Conservation (phyloP, 306 rosid genomes). For the Canavalia ensiformis region DNA sequence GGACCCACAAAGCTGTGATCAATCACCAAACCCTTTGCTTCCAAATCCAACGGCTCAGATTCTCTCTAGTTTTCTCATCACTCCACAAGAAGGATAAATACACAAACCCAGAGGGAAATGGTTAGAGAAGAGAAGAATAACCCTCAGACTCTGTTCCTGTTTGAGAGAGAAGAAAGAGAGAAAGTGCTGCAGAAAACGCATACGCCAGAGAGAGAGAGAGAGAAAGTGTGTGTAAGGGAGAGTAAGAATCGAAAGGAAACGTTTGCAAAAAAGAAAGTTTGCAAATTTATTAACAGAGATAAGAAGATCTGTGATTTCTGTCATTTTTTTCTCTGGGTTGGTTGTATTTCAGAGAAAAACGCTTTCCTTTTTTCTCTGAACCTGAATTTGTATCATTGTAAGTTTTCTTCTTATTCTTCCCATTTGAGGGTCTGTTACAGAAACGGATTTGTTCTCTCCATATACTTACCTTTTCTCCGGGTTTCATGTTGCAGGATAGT, state of each 20-base stretch:
- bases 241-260: background rate
- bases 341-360: constrained; percentile 10
- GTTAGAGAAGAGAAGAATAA: constrained; percentile 22
- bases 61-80: constrained; percentile 38
- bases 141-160: constrained; percentile 45
- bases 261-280: constrained; percentile 30
- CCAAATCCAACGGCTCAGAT: constrained; percentile 52
- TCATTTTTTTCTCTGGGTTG: background rate
- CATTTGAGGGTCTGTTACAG: constrained; percentile 23
- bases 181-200: background rate
- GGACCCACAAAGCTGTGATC: constrained; percentile 43
- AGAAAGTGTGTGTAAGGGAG: background rate
- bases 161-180: constrained; percentile 17
- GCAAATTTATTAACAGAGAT: constrained; percentile 23
- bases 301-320: constrained; percentile 55
- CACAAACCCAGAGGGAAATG: constrained; percentile 15
- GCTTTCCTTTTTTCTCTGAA: background rate
- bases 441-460: constrained; percentile 18
- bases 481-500: constrained; percentile 2
- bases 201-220: background rate
- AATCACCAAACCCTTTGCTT: constrained; percentile 49
- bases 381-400: constrained; percentile 53
- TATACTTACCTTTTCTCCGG: too few species aligned
- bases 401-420: constrained; percentile 34
- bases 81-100: constrained; percentile 53